Base-by-base conservation (phyloP, 257 asterid species). In the Lycium barbarum region DNA sequence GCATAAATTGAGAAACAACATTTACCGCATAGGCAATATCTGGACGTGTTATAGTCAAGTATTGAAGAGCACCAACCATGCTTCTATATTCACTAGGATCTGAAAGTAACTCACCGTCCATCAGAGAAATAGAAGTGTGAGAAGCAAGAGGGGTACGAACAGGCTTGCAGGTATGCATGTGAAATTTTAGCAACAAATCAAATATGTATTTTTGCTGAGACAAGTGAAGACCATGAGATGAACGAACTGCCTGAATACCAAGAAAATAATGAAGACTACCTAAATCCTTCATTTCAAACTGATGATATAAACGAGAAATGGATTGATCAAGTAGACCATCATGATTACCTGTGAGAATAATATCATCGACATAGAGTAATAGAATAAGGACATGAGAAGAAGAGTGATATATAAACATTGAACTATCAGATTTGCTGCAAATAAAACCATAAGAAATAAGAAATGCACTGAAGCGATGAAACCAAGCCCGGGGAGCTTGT, bases 21-120 rank as follows among this genome's bases (percentile, higher is more conserved):
- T 62, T 62, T 9, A 62, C 68, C 0, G 2, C 68, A 9, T 20
- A 20, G 7, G 35, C 0, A 20, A 20, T 62, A 62, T 9, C 2
- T 20, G 68, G 36, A 62, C 1, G 15, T 1, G 68, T 61, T 14
- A 9, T 61, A 33, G 74, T 43, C 11, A 59, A 62, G 38, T 81
- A 81, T 57, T 81, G 3, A 5, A 81, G 58, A 18, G 73, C 58
- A 18, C 84, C 74, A 1, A 81, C 84, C 15, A 59, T 40, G 2
- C 40, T 58, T 7, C n/a, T 18, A 40, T 61, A 81, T 5, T 54
- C 43, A 10, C 26, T 18, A 4, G 73, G 59, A 40, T 81, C 26
- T 0, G 22, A 14, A 15, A 59, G 65, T 1, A 18, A 22, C 7
- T 38, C n/a, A 2, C 58, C 13, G 3, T 36, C 35, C 53, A 40